Base-by-base conservation (phyloP, 2,329 filamentous ascomycete genomes). In the Metarhizium album region DNA sequence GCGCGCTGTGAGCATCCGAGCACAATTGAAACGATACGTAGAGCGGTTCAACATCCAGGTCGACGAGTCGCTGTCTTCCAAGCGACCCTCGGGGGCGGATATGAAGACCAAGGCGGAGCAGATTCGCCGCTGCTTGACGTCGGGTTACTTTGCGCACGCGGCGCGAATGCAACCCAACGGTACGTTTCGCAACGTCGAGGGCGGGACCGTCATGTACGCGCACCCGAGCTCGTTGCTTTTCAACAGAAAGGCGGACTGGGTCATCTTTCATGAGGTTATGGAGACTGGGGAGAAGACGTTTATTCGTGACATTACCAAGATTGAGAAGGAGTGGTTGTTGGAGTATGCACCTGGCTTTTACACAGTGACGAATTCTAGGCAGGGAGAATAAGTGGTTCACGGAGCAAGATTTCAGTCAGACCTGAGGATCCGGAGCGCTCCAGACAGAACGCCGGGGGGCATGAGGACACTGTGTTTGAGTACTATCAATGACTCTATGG, bases 221-320 rank as follows among this genome's bases (percentile, higher is more conserved):
- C 93, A 98, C 68, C 93, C 93, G 1, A 95, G 82, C 62, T 94
- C 87, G 38, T 70, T 97, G 58, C 89, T 97, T 82, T 97, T 97
- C 73, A 95, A 95, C 67, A 83, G 90, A 51, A 96, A 94, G 71
- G 89, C 89, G 11, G 90, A 96, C 56, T 97, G 91, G 90, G 90
- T 97, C 9, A 79, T 98, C 33, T 98, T 96, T 63, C 86, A 94
- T 60, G 91, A 96, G 69, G 82, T 95, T 37, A 81, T 95, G 75
- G 88, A 97, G 70, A 94, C 87, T 4, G 82, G 85, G 9, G 81
- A 80, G 56, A 97, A 97, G 74, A 90, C 80, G 0, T 97, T 85
- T 64, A 94, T 98, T 59, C 77, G 89, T 50, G 91, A 97, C 67
- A 73, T 97, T 53, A 93, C 84, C n/a, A 93, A 88, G 71, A 87